phyloP scores from a whole-genome alignment of 208 protist genomes.

The Leishmania aethiopica region DNA sequence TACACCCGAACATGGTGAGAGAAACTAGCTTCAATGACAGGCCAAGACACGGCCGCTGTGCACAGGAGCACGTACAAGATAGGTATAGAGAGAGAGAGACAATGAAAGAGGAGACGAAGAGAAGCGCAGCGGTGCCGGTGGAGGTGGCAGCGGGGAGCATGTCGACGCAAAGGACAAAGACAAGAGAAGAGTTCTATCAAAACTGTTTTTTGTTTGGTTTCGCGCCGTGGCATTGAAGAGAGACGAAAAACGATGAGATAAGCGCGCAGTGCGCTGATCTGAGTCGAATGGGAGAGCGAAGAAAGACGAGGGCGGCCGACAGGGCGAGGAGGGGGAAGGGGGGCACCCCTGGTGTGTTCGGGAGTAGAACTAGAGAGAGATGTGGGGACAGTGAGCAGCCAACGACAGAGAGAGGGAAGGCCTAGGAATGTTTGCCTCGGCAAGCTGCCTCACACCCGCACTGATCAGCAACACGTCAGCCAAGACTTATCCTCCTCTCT shows the following conservation, averaged over 20 bases:
- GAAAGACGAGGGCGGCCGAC: not conserved
- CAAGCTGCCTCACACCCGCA: not conserved
- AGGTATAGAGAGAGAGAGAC: not conserved
- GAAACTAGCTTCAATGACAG: not conserved
- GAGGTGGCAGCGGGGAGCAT: not conserved
- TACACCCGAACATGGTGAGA: not conserved
- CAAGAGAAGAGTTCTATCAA: no score
- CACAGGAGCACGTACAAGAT: not conserved
- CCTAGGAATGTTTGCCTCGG: not conserved
- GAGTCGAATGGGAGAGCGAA: not conserved
- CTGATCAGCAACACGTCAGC: not conserved
- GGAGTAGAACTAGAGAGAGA: not conserved
- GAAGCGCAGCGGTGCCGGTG: not conserved
- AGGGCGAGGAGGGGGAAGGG: not conserved
- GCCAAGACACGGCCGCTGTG: no score
- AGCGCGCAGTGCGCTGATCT: not conserved
- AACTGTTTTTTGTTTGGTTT: no score
- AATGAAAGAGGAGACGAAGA: not conserved
- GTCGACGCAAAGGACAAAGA: not conserved
- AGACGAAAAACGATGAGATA: not conserved
- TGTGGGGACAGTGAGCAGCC: not conserved
- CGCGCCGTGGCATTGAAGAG: no score
- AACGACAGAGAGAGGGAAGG: not conserved
- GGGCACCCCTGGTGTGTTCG: not conserved
- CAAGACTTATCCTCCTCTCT: not conserved